Conservation (phyloP, 2,329 filamentous ascomycete genomes). For the Cercospora sp. region DNA sequence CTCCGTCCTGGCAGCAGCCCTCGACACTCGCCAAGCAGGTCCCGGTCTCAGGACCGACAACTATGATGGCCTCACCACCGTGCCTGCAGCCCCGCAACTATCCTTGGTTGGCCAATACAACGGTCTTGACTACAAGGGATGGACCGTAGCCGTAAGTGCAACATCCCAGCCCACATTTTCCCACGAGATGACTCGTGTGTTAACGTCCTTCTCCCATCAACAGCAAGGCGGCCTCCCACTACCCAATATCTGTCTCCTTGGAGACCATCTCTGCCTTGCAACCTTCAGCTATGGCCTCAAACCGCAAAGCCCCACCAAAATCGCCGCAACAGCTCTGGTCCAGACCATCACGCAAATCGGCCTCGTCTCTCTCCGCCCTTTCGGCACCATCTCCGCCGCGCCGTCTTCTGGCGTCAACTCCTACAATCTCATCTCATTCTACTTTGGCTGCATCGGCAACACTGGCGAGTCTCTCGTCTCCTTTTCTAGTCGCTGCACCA, state of each 20-base stretch:
- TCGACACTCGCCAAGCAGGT: not conserved
- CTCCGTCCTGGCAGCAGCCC: not conserved
- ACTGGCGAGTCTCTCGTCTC: not conserved
- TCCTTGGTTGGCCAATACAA: not conserved
- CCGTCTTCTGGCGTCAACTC: not conserved
- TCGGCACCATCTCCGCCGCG: not conserved
- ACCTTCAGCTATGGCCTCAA: not conserved
- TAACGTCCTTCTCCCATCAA: not conserved
- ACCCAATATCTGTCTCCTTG: not conserved
- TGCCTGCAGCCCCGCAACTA: not conserved
- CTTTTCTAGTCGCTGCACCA: not conserved
- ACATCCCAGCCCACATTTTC: no score
- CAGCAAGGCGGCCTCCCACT: not conserved
- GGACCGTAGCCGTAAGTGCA: not conserved
- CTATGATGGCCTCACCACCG: not conserved
- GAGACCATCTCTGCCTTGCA: not conserved
- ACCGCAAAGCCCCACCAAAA: not conserved
- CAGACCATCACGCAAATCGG: not conserved
- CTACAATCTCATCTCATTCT: not conserved
- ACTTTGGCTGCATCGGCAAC: not conserved
- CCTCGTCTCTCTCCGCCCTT: not conserved
- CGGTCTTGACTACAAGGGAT: not conserved
- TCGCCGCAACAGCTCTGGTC: not conserved
- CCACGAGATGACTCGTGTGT: no score
- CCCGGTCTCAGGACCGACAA: not conserved